A percentile compares a stretch with the other conserved stretches of the same genome.
Conservation (phyloP, 1,139 yeast species). For the Protomyces pachydermus region DNA sequence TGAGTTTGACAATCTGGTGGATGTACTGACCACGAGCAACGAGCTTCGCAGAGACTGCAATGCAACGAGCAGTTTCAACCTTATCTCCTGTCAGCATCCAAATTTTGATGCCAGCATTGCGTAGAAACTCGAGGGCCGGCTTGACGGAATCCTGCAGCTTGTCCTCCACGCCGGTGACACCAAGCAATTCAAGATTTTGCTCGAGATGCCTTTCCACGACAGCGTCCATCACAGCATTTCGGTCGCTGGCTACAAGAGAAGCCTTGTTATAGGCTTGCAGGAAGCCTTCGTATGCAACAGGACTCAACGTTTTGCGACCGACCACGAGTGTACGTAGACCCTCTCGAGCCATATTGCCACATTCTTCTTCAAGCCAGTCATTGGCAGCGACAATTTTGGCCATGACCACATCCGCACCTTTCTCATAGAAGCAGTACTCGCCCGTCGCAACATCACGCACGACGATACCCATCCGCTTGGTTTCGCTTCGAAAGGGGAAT, state of each 20-base stretch:
- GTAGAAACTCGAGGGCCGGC: conserved; percentile 78
- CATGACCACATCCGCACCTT: conserved; percentile 98
- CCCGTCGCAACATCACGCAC: conserved; percentile 58
- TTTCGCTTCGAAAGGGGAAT: conserved; percentile 92
- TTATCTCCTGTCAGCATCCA: conserved; percentile 99
- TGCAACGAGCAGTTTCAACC: conserved; percentile 97
- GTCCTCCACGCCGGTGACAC: conserved; percentile 96
- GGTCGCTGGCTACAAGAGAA: conserved; percentile 66
- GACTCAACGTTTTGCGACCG: conserved; percentile 66
- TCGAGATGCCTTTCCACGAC: conserved; percentile 69
- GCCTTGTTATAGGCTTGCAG: conserved; percentile 63
- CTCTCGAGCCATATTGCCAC: conserved; percentile 96
- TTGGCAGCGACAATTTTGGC: conserved; percentile 70
- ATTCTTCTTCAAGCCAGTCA: conserved; percentile 98
- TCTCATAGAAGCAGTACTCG: conserved; percentile 78
- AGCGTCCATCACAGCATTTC: conserved; percentile 68
- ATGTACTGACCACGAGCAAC: conserved; percentile 92
- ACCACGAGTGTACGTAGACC: conserved; percentile 92
- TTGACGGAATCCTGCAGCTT: conserved; percentile 86
- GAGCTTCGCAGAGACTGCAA: conserved; percentile 86
- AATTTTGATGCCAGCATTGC: conserved; percentile 94
- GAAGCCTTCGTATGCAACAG: conserved; percentile 57
- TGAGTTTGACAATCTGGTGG: conserved; percentile 65
- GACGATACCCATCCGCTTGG: conserved; percentile 93
- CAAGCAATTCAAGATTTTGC: conserved; percentile 75